Base-by-base conservation (phyloP, 164 flowering plant species). In the Magnolia changhungtana region DNA sequence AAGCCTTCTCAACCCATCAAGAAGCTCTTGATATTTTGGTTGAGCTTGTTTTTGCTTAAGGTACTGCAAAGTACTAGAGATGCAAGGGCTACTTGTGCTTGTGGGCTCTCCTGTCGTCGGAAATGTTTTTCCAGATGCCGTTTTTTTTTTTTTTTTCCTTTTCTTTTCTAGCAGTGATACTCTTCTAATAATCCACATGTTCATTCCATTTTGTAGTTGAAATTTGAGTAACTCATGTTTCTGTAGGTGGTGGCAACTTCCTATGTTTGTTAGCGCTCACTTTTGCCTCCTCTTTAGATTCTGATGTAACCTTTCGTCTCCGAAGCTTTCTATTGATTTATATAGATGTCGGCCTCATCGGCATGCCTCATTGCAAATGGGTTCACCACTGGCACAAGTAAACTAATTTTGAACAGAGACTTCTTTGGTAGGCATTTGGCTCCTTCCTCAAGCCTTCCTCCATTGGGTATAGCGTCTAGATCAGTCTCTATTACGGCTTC, bases 311-410 rank as follows among this genome's bases (percentile, higher is more conserved):
- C 72, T 16, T 75, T 67, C 37, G n/a, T 20, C 10, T 67, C 65
- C 16, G 29, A 50, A 75, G 75, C 63, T 63, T 23, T 21, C 49
- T 64, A 18, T 67, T 70, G 72, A 64, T 27, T 52, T 78, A 45
- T 50, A 52, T 63, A 74, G 74, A 96, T 96, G 99, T 96, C 93
- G 21, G 81, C 92, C 10, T 87, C 95, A 71, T 88, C 95, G 21
- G 88, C 93, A 70, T 93, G 94, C 79, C 85, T 90, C 45, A 83
- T 89, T 21, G 93, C 92, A 59, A 87, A 83, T 75, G 84, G 86
- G 67, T 82, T 92, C 72, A 85, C 94, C 11, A 83, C 87, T 67
- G 69, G 64, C 75, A 77, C 66, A 27, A 74, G 78, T 69, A 87
- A 85, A 76, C 69, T 75, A 14, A 72, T 68, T 77, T 67, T 87